Evolutionary conservation across 2,329 filamentous ascomycete species (phyloP), one percentile per base, ranked within the genome.

Genomic region (Phyllosticta ampelicida): DNA sequence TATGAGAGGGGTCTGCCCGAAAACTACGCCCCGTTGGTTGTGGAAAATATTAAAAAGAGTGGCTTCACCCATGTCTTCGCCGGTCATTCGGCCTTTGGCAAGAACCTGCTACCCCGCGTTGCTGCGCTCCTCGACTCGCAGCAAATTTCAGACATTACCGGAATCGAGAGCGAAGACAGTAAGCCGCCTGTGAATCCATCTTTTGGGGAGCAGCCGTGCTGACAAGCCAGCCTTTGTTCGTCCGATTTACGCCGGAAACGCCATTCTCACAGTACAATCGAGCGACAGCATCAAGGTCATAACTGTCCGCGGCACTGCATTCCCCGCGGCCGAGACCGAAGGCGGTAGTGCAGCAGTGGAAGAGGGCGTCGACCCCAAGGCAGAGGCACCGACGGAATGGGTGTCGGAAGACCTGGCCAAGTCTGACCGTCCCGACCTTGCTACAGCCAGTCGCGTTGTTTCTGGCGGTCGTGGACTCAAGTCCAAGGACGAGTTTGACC

Each of bases 401-500:
- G 78, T 99, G 6, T 95, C 89, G 1, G 94, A 99, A 74, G 86
- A 96, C 67, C 82, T 99, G 56, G 83, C 91, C 66, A 95, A 91
- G 76, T 95, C 89, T 53, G 92, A 97, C 73, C 86, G 95, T 49
- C 94, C 94, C 9, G 94, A 99, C 70, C 84, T 99, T 48, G 86
- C 86, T 30, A 95, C 90, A n/a, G 94, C 94, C 53, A 79, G 82
- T 64, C 88, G 83, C 70, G 91, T 99, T 19, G 94, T 99, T 19
- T 95, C 91, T 9, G 94, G 94, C 63, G 94, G 94, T 6, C 86
- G 94, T 65, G 94, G 92, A 50, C 79, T 99, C 65, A 99, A 97
- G 79, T 96, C 92, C 16, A 97, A 96, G 80, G 90, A 96, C 73
- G 91, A 97, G 58, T 99, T 99, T 69, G 91, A 99, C 76, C 85